These are phyloP conservation scores for Ammopiptanthus mongolicus DNA, from an alignment of 306 rosid species.

Conservation along the genomic window DNA sequence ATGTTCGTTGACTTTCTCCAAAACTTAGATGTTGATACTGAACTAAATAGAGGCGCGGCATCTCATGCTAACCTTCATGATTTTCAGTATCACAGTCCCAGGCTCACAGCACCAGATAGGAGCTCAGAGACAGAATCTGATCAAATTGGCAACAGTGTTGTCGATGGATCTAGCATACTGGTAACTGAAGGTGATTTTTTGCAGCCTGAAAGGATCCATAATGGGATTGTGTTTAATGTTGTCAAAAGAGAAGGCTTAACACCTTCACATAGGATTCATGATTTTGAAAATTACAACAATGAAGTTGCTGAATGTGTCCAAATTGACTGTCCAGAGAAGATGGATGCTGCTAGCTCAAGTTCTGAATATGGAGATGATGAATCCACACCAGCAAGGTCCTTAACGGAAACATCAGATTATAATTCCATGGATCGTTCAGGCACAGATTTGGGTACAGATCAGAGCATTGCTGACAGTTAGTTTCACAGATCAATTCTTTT, in stretches of 20 bases:
- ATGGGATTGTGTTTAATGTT: constrained; percentile 75
- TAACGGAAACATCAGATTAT: constrained; percentile 10
- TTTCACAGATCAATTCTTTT: constrained; percentile 2
- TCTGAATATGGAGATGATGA: constrained; percentile 61
- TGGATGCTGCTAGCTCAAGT: constrained; percentile 50
- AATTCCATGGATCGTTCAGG: constrained; percentile 21
- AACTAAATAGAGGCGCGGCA: constrained; percentile 39
- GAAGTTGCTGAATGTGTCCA: constrained; percentile 69
- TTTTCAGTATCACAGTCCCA: constrained; percentile 45
- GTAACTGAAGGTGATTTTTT: constrained; percentile 84
- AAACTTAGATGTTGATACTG: constrained; percentile 60
- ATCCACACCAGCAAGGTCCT: constrained; percentile 5
- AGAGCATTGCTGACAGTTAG: constrained; percentile 23
- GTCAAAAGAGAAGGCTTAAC: constrained; percentile 79
- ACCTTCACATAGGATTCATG: constrained; percentile 47
- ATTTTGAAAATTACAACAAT: constrained; percentile 43
- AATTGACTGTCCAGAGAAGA: constrained; percentile 58
- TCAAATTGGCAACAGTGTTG: constrained; percentile 35
- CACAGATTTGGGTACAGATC: constrained; percentile 17
- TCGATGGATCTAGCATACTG: constrained; percentile 50
- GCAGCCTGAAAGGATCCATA: constrained; percentile 82
- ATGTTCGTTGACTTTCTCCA: constrained; percentile 73
- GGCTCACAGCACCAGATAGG: constrained; percentile 48
- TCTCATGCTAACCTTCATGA: constrained; percentile 35
- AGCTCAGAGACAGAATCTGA: constrained; percentile 51